phyloP scores from a whole-genome alignment of 345 rosid genomes.

The Durio zibethinus region DNA sequence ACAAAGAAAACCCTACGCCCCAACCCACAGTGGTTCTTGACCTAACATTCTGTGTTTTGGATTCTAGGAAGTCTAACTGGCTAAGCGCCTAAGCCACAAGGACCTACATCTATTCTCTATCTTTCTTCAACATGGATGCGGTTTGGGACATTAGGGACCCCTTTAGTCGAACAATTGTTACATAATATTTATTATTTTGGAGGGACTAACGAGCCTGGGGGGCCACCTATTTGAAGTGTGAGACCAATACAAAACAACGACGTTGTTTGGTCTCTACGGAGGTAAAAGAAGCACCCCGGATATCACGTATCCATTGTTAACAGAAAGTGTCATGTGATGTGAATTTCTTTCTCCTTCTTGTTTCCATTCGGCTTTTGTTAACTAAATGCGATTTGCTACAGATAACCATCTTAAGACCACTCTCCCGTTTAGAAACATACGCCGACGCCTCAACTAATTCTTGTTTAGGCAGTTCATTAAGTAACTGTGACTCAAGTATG shows the following conservation, averaged over 20 bases:
- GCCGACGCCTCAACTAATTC: too few species aligned
- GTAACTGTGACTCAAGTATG: too few species aligned
- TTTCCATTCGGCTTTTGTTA: conserved; percentile 10
- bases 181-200: background rate
- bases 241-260: background rate
- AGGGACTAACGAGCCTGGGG: background rate
- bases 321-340: conserved; percentile 22
- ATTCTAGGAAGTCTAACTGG: conserved; percentile 16
- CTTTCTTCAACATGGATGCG: background rate
- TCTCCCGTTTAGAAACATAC: background rate
- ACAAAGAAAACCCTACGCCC: conserved; percentile 14
- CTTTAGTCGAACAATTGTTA: conserved; percentile 22
- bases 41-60: conserved; percentile 30
- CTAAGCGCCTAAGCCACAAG: conserved; percentile 1
- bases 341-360: conserved; percentile 18
- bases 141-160: background rate
- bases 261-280: conserved; percentile 2
- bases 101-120: background rate
- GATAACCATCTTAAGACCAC: background rate
- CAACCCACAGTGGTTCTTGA: conserved; percentile 9
- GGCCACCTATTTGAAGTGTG: background rate
- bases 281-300: conserved; percentile 22
- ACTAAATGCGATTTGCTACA: background rate
- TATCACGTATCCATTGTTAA: conserved; percentile 26
- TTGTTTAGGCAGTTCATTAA: too few species aligned